Conservation (phyloP, 116 monocot species). For the Thalassia testudinum region DNA sequence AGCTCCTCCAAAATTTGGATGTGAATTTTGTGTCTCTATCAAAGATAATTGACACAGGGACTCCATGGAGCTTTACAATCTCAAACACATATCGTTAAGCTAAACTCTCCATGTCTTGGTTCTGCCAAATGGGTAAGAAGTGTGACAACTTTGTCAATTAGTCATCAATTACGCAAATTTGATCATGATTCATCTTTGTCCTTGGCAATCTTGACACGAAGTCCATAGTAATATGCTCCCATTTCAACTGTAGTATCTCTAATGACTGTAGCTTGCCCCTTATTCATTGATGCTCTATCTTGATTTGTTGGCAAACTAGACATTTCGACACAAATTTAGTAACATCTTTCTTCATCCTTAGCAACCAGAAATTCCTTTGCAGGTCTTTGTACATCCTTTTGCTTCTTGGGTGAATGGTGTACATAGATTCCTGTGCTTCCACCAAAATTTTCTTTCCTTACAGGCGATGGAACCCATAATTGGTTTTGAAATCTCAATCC, state of each 20-base stretch:
- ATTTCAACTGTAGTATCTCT: constrained; percentile 1
- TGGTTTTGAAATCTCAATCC: too few species aligned
- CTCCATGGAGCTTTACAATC: background rate
- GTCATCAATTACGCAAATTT: background rate
- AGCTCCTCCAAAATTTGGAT: background rate
- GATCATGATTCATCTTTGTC: background rate
- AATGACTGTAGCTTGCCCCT: background rate
- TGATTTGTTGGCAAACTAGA: background rate
- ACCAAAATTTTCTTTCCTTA: too few species aligned
- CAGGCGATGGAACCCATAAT: too few species aligned
- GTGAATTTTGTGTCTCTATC: background rate
- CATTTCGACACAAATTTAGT: background rate
- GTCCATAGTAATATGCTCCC: background rate
- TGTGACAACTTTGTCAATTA: background rate
- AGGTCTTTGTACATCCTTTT: too few species aligned
- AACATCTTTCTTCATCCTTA: background rate
- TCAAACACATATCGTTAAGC: background rate
- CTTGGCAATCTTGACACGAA: background rate
- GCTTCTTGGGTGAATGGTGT: too few species aligned
- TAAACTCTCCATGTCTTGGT: background rate
- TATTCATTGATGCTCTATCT: background rate
- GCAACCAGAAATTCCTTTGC: background rate
- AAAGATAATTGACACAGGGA: background rate
- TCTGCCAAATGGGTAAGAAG: background rate
- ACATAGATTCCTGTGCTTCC: too few species aligned